These are phyloP conservation scores for Colletotrichum paranaense DNA, from an alignment of 2,329 filamentous ascomycete genomes.

Conservation along the genomic window DNA sequence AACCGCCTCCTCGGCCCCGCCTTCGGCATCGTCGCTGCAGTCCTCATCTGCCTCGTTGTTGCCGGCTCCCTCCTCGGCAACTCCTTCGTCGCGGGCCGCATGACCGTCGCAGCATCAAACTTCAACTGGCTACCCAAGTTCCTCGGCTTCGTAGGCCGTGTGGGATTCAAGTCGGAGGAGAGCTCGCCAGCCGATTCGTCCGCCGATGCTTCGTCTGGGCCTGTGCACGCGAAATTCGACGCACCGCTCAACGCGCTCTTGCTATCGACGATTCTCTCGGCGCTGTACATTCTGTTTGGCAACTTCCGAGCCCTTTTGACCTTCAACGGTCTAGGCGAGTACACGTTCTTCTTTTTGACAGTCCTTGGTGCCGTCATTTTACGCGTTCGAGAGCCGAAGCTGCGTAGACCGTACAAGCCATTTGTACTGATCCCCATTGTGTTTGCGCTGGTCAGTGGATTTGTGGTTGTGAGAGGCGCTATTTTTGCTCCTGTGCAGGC, in stretches of 20 bases:
- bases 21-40: slow-evolving; percentile 64
- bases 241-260: slow-evolving; percentile 66
- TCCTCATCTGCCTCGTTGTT: slow-evolving; percentile 70
- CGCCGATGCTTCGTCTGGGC: background rate
- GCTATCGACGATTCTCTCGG: slow-evolving; percentile 59
- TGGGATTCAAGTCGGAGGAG: slow-evolving; percentile 46
- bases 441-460: slow-evolving; percentile 68
- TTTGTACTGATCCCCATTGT: slow-evolving; percentile 59
- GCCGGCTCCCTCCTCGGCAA: slow-evolving; percentile 72
- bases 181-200: slow-evolving; percentile 19
- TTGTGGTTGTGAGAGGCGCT: slow-evolving; percentile 69
- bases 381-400: slow-evolving; percentile 64
- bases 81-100: slow-evolving; percentile 70
- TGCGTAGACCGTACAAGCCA: slow-evolving; percentile 68
- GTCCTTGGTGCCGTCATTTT: slow-evolving; percentile 69
- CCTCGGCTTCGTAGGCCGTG: slow-evolving; percentile 56
- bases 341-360: slow-evolving; percentile 73
- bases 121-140: slow-evolving; percentile 60
- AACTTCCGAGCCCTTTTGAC: slow-evolving; percentile 71
- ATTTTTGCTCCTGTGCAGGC: slow-evolving; percentile 68
- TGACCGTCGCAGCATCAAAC: slow-evolving; percentile 69
- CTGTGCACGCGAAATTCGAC: slow-evolving; percentile 48
- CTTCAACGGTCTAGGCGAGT: slow-evolving; percentile 69
- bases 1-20: slow-evolving; percentile 63
- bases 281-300: slow-evolving; percentile 69